Evolutionary conservation across 169 alveolate genomes (phyloP), one percentile per base, ranked within the genome.

Genomic region (Cryptosporidium sp.): DNA sequence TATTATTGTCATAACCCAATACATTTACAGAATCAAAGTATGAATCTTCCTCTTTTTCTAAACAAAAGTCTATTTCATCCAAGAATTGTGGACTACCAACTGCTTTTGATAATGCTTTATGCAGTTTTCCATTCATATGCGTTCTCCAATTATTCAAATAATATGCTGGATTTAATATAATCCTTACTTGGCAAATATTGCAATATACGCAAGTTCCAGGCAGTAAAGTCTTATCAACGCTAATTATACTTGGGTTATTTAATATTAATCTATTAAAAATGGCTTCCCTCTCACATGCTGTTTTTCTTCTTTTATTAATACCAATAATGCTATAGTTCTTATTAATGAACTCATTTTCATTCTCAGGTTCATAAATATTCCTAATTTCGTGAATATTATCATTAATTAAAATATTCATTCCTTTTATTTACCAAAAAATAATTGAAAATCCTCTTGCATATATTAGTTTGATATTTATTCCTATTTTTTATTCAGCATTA

Each of bases 111-210:
- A 80, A 29, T 26, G 89, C 89, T 31, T 42, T 80, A 67, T 80
- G 89, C 62, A 80, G 26, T 31, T 80, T 80, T 5, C 89, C 89
- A 60, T 65, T 80, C 89, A 80, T 80, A 29, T 80, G 89, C 3
- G 89, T 80, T 62, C 89, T 80, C 89, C 89, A 80, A 80, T 80
- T 80, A 60, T 80, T 80, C 56, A 80, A 33, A 48, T 80, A 80
- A 31, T 80, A 80, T 42, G 89, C 89, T 21, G 89, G 89, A 80
- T 80, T 80, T 29, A 80, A 62, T 62, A 80, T 80, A 14, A 80
- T 80, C 31, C 89, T 29, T 4, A 80, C 89, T 33, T 80, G 89
- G 45, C 89, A 80, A 42, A 80, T 80, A 48, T 80, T 60, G 18
- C 89, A 80, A 33, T 62, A 80, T 23, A 80, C 89, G 23, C 89